Conservation (phyloP, 805 yeast genomes). For the Debaryomyces hansenii region DNA sequence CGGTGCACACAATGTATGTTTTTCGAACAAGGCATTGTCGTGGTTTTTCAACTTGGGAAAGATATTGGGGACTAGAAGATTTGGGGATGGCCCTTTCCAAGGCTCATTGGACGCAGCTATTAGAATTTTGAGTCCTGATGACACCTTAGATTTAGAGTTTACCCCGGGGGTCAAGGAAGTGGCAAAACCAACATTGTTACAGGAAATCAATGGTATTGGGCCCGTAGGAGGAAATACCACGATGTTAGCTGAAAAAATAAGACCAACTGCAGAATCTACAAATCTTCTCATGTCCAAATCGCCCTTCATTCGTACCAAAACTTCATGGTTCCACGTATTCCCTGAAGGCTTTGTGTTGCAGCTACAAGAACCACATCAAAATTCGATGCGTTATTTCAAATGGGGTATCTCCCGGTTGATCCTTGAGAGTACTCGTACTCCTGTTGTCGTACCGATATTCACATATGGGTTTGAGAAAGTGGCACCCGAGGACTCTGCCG, state of each 20-base stretch:
- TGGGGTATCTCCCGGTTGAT: conserved; percentile 92
- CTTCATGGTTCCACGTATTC: conserved; percentile 91
- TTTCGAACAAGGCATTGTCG: conserved; percentile 50
- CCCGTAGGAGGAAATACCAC: conserved; percentile 5
- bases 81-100: conserved; percentile 93
- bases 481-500: conserved; percentile 73
- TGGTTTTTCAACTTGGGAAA: conserved; percentile 85
- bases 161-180: conserved; percentile 27
- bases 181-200: conserved; percentile 36
- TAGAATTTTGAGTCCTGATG: conserved; percentile 75
- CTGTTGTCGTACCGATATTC: conserved; percentile 85
- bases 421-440: conserved; percentile 78
- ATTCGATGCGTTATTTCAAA: conserved; percentile 91
- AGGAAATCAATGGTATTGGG: conserved; percentile 30
- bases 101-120: conserved; percentile 86
- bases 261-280: conserved; percentile 30
- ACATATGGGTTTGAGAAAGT: conserved; percentile 83
- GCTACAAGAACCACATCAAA: conserved; percentile 69
- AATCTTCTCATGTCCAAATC: conserved; percentile 32
- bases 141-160: conserved; percentile 52
- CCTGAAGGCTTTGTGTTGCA: conserved; percentile 96
- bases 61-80: conserved; percentile 80
- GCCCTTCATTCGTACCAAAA: conserved; percentile 61
- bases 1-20: conserved; percentile 91
- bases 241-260: conserved; percentile 19